Evolutionary conservation across 169 alveolate genomes (phyloP), one percentile per base, ranked within the genome.

Genomic region (Eimeria brunetti): DNA sequence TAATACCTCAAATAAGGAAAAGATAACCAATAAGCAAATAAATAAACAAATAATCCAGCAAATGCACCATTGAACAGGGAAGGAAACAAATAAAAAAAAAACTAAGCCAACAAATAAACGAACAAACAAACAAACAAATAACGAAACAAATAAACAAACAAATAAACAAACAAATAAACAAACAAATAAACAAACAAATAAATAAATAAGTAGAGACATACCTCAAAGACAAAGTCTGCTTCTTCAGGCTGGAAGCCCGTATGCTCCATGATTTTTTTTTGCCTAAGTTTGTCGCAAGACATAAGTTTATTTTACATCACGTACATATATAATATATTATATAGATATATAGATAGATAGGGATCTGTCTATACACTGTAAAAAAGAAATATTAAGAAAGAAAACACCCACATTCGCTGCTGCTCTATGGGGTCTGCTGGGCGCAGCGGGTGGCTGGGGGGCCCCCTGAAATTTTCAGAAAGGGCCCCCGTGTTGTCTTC

Each of bases 371-470:
- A 80, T 75, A 41, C 11, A 75, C 36, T 3, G 5, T 69, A 69
- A 9, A 69, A 33, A 33, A 33, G 41, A 69, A 69, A 36, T 7
- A 16, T 18, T 41, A 36, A 27, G 46, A 24, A 80, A 49, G 49
- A 14, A 12, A 0, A 49, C 3, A 11, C 89, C n/a, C 12, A 80
- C 89, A 80, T 80, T 46, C 89, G 64, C 33, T 80, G 89, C 49
- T 80, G 89, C 44, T 80, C 71, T 22, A 80, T 46, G 1, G 89
- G 89, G 71, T 80, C 89, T 7, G 89, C 89, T 22, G 89, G 89
- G 18, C 89, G 60, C 1, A 46, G 71, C 14, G 8, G 71, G 27
- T 12, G 9, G 46, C 9, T 9, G 30, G 30, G 38, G 0, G 51
- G 51, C 44, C 18, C 69, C 6, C 46, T 80, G n/a, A 71, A 38